A percentile compares a stretch with the other conserved stretches of the same genome.
Evolutionary conservation across 345 rosid species (phyloP).

Genomic region (Diplotaxis tenuifolia): DNA sequence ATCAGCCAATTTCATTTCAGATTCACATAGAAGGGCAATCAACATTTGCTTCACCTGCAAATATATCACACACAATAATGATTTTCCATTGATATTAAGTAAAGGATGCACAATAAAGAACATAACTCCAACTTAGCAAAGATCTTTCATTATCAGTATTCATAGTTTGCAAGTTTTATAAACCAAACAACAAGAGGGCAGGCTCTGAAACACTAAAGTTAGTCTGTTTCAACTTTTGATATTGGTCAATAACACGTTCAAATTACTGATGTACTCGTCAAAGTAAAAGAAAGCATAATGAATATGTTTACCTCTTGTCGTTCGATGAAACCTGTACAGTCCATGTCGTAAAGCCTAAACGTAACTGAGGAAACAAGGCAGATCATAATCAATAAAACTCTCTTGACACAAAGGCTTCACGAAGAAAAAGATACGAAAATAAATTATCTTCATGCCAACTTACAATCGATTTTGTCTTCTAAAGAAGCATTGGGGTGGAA

Average conservation of each 20-base stretch:
- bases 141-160: background rate
- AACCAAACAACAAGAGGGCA: background rate
- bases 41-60: constrained; percentile 96
- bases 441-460: constrained; percentile 42
- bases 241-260: background rate
- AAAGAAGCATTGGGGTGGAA: constrained; percentile 84
- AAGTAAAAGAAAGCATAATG: background rate
- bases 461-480: constrained; percentile 88
- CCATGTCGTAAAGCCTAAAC: constrained; percentile 92
- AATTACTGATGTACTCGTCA: background rate
- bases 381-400: constrained; percentile 17
- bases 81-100: background rate
- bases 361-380: constrained; percentile 57
- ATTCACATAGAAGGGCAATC: constrained; percentile 93
- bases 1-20: constrained; percentile 95
- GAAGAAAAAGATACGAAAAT: no score
- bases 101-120: background rate
- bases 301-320: constrained; percentile 71
- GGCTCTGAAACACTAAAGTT: background rate
- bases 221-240: background rate
- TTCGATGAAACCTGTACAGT: constrained; percentile 85
- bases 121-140: background rate
- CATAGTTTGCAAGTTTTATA: background rate
- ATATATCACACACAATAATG: background rate
- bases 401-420: no score